These are phyloP conservation scores for Amesomyces nigricolor DNA, from an alignment of 2,329 filamentous ascomycete genomes.

Conservation along the genomic window DNA sequence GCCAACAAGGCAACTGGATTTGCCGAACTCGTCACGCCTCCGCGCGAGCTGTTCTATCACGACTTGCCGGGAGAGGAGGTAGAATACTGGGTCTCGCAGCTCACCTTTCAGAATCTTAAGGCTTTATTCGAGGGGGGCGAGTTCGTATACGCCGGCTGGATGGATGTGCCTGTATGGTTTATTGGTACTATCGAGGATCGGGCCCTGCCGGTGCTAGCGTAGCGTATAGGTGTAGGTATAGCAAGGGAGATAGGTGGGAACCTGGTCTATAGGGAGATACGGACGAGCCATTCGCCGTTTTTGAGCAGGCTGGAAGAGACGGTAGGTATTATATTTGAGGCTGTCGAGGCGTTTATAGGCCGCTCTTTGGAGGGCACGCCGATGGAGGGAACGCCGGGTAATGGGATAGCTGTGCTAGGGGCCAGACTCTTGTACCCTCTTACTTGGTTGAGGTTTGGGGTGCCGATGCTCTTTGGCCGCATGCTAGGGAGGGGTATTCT, in stretches of 20 bases:
- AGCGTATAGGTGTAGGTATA: conserved; percentile 35
- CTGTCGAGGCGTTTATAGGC: conserved; percentile 29
- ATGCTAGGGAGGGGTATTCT: conserved; percentile 7
- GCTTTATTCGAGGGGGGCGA: conserved; percentile 42
- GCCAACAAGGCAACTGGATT: conserved; percentile 37
- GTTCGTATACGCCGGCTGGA: conserved; percentile 41
- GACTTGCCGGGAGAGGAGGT: conserved; percentile 42
- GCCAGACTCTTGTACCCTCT: conserved; percentile 9
- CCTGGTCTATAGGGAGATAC: conserved; percentile 37
- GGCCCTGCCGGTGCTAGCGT: conserved; percentile 36
- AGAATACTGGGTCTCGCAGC: conserved; percentile 37
- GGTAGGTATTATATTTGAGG: conserved; percentile 34
- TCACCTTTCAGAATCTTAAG: conserved; percentile 39
- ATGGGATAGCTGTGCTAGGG: background rate
- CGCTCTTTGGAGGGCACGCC: background rate
- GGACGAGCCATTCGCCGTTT: conserved; percentile 45
- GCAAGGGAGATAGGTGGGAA: conserved; percentile 35
- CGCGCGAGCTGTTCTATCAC: conserved; percentile 44
- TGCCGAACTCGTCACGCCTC: conserved; percentile 35
- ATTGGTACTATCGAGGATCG: conserved; percentile 39
- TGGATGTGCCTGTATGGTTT: conserved; percentile 43
- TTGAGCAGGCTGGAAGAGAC: conserved; percentile 41
- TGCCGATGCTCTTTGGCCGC: conserved; percentile 12
- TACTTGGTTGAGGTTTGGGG: conserved; percentile 11
- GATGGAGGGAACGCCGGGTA: background rate